Evolutionary conservation across 352 stramenopile genomes (phyloP).

Genomic region (Globisporangium polare): DNA sequence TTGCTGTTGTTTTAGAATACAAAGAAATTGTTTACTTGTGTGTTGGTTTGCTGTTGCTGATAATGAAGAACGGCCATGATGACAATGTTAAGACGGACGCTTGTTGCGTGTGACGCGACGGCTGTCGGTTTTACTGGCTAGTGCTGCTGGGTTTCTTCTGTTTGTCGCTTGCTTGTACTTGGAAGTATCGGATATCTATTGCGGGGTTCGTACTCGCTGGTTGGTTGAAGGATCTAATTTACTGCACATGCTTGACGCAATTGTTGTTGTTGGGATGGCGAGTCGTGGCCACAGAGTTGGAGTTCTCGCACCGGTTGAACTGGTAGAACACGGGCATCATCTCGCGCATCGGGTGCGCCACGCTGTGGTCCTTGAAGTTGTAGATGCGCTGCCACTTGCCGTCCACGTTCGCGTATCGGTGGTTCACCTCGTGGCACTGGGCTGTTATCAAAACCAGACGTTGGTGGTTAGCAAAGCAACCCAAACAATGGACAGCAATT

Average conservation of each 20-base stretch:
- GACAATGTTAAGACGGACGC: no score
- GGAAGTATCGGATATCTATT: constrained; percentile 8
- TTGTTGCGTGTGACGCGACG: not conserved
- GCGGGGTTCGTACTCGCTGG: not conserved
- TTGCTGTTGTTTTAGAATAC: constrained; percentile 6
- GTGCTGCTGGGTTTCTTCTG: not conserved
- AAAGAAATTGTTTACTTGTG: not conserved
- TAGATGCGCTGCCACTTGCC: constrained; percentile 77
- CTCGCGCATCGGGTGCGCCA: constrained; percentile 50
- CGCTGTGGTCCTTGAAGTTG: constrained; percentile 69
- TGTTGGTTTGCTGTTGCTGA: not conserved
- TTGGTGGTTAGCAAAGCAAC: not conserved
- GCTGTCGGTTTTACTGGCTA: not conserved
- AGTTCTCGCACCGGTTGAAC: constrained; percentile 17
- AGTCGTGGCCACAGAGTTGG: not conserved
- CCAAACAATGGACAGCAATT: not conserved
- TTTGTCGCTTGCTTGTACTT: not conserved
- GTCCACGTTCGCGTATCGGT: constrained; percentile 78
- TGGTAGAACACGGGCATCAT: constrained; percentile 73
- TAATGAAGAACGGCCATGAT: not conserved
- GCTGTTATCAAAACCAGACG: constrained; percentile 19
- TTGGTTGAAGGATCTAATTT: constrained; percentile 1
- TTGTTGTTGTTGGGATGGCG: not conserved
- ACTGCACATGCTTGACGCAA: constrained; percentile 2
- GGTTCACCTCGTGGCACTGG: constrained; percentile 53